phyloP scores from a whole-genome alignment of 2,329 filamentous ascomycete species.

The Monilinia aucupariae region DNA sequence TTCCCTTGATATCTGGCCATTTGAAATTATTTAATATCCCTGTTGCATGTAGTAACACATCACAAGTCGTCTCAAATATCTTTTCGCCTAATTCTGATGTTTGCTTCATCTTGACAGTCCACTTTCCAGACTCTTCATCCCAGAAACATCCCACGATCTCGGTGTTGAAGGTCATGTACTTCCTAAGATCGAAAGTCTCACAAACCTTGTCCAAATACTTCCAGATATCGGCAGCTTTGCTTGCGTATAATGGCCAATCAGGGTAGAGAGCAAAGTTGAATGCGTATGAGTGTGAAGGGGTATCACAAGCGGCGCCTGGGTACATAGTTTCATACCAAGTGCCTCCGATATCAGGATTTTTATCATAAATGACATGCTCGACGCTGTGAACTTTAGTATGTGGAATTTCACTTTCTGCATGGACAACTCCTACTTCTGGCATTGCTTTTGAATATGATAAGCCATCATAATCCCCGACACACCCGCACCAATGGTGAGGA shows the following conservation, averaged over 20 bases:
- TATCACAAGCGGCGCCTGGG: constrained; percentile 47
- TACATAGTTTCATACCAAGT: constrained; percentile 48
- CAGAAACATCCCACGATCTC: constrained; percentile 44
- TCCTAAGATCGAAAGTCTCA: constrained; percentile 44
- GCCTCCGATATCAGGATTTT: constrained; percentile 41
- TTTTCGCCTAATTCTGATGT: constrained; percentile 23
- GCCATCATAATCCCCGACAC: constrained; percentile 45
- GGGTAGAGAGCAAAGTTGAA: constrained; percentile 57
- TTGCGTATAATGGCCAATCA: constrained; percentile 52
- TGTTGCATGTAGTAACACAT: constrained; percentile 28
- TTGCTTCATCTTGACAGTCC: constrained; percentile 45
- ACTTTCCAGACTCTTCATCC: constrained; percentile 45
- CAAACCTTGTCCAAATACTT: constrained; percentile 45
- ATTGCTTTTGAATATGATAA: constrained; percentile 43
- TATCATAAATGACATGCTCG: constrained; percentile 45
- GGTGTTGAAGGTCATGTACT: constrained; percentile 49
- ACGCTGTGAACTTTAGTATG: constrained; percentile 34
- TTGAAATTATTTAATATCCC: constrained; percentile 34
- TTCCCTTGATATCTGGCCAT: constrained; percentile 45
- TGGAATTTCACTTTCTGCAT: not conserved
- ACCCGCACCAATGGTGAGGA: constrained; percentile 45
- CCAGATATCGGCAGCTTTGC: constrained; percentile 53
- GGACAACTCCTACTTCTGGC: constrained; percentile 25
- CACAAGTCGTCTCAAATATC: constrained; percentile 28
- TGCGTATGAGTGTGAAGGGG: constrained; percentile 30